Base-by-base conservation (phyloP, 1,284 basidiomycete species). In the Ganoderma meredithae region DNA sequence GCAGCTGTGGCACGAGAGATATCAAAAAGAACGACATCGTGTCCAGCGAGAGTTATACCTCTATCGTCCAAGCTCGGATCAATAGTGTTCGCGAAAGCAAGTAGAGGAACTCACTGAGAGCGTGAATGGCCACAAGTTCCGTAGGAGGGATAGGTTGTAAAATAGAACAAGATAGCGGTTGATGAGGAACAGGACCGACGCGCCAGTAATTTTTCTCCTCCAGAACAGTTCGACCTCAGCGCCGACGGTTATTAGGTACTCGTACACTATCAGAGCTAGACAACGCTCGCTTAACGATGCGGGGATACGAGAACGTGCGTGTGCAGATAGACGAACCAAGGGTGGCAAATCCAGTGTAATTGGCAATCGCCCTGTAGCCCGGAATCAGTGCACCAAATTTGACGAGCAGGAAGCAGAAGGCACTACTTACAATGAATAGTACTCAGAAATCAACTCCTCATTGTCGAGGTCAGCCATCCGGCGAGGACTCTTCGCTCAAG, bases 171-270 rank as follows among this genome's bases (percentile, higher is more conserved):
- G 12, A 43, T 70, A 70, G 9, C 65, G 65, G 5, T 60, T 67
- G n/a, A 58, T 15, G 47, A 67, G 52, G 41, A 60, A 70, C 3
- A 70, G 60, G 8, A 47, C 31, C 8, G 69, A 47, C 2, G 65
- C 65, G 5, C 65, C 65, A 2, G 53, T 67, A 27, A 65, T 36
- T 40, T 60, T 59, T 13, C 63, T 66, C 22, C 22, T 52, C 69
- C 69, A 70, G 17, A 70, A 62, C 1, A 64, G 36, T 6, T 55
- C 22, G 1, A 67, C 55, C 49, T 70, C 69, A 12, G 55, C 59
- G 19, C 49, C 47, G 19, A 67, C 25, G 6, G 69, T 67, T 41
- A 70, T 27, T 6, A 69, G 19, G 25, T 66, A 66, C 1, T 69
- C 68, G 33, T 60, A 67, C 3, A 41, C 33, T 13, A 67, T 31